Conservation (phyloP, 371 early-diverging fungal species). For the Mortierella sp. region DNA sequence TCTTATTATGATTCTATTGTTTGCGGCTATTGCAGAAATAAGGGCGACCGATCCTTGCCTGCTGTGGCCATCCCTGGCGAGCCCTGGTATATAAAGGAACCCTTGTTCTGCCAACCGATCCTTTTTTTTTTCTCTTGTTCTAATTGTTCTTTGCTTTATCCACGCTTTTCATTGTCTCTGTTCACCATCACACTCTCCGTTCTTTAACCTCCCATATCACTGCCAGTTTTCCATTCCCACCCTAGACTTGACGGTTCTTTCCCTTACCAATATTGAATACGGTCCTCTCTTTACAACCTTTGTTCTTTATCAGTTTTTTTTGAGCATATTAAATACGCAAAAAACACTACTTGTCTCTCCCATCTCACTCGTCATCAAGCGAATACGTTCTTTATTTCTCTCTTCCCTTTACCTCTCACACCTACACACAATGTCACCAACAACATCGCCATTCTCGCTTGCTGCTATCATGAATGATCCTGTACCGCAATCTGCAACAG, state of each 20-base stretch:
- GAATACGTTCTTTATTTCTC: too few species aligned
- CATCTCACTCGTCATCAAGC: too few species aligned
- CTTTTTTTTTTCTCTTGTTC: conserved; percentile 5
- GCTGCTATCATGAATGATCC: conserved; percentile 53
- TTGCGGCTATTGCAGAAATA: not conserved
- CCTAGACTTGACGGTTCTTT: not conserved
- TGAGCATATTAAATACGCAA: too few species aligned
- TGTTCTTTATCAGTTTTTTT: conserved; percentile 14
- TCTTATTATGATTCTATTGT: too few species aligned
- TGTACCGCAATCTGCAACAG: conserved; percentile 12
- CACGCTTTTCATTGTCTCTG: not conserved
- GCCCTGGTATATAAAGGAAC: conserved; percentile 39
- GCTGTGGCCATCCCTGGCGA: not conserved
- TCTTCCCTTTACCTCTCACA: too few species aligned
- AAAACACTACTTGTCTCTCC: too few species aligned
- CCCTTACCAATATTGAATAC: not conserved
- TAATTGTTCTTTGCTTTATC: not conserved
- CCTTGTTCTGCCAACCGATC: conserved; percentile 14
- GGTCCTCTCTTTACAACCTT: conserved; percentile 5
- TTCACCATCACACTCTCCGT: not conserved
- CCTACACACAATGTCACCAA: conserved; percentile 13
- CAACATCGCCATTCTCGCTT: conserved; percentile 56
- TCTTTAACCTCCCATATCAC: not conserved
- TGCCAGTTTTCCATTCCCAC: not conserved
- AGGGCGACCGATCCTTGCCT: not conserved